A percentile compares a stretch with the other conserved stretches of the same genome.
phyloP scores from a whole-genome alignment of 163 green algal genomes.

The Smithsoniella earleae region DNA sequence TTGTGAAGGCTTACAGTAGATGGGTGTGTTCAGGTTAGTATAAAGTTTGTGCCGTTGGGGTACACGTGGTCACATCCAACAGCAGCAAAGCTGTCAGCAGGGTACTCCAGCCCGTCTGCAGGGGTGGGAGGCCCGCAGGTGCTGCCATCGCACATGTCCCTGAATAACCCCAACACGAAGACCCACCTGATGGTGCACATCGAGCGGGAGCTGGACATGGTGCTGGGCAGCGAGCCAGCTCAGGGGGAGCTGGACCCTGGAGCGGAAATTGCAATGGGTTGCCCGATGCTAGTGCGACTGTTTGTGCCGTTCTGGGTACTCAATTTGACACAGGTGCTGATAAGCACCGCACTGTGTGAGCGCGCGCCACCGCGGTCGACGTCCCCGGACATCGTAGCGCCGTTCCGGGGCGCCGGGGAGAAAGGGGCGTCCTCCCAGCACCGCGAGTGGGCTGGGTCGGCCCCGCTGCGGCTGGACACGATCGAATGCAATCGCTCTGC shows the following conservation, averaged over 20 bases:
- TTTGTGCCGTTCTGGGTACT: conserved; percentile 27
- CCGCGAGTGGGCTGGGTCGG: too few species aligned
- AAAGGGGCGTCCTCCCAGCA: too few species aligned
- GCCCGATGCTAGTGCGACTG: conserved; percentile 13
- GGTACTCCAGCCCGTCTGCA: conserved; percentile 27
- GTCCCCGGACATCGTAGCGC: not conserved
- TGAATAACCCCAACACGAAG: conserved; percentile 21
- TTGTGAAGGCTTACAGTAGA: too few species aligned
- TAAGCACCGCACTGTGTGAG: conserved; percentile 13
- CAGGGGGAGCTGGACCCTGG: not conserved
- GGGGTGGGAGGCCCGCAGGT: conserved; percentile 3
- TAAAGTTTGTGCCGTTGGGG: conserved; percentile 24
- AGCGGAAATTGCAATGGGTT: conserved; percentile 25
- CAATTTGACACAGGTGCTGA: conserved; percentile 21
- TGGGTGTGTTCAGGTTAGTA: conserved; percentile 8
- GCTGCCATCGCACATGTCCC: not conserved
- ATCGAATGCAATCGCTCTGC: not conserved
- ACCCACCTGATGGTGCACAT: conserved; percentile 10
- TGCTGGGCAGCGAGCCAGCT: not conserved
- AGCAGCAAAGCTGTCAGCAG: conserved; percentile 18
- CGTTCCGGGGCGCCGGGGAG: too few species aligned
- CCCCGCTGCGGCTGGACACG: conserved; percentile 15
- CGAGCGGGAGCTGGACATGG: conserved; percentile 25
- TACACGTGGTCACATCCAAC: conserved; percentile 19
- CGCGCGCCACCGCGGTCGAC: not conserved